Evolutionary conservation across 2,329 filamentous ascomycete genomes (phyloP), one percentile per base, ranked within the genome.

Genomic region (Botrytis sinoallii): DNA sequence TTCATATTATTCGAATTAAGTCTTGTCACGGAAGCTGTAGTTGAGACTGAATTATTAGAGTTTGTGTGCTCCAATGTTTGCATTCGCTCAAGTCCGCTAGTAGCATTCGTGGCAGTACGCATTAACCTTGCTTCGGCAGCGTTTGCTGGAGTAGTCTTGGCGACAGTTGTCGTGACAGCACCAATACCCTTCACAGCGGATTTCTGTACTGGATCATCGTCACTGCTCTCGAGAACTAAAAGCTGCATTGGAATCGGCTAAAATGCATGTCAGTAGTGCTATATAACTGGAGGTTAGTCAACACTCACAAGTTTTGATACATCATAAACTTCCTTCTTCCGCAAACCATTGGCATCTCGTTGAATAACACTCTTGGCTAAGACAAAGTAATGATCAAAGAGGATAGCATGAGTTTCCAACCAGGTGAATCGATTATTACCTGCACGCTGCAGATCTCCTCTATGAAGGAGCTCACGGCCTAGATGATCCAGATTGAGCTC

Each of bases 381-480:
- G 48, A 99, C 95, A 55, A 99, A 87, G 82, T 98, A 99, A 83
- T 99, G 95, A 79, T 99, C 97, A 80, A 99, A 98, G 0, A 99
- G 87, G 64, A 99, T 88, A 3, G 93, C 94, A 81, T 98, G 94
- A 0, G 93, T 97, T 79, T 99, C 96, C 12, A 98, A 90, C 92
- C 95, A 97, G 76, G 91, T 92, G 81, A 98, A 96, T 73, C 94
- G 91, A 81, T 93, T 97, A 61, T 91, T 93, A 72, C 95, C 94
- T 85, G 94, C 92, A 75, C 96, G 88, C 81, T 97, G 94, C 73
- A 99, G 84, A 78, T 98, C 95, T 73, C 96, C 96, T 78, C 95
- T 90, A 82, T 92, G 92, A 75, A 99, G 92, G 73, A 99, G 88
- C 80, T 97, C 92, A 76, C 96, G 90, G 22, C 95, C 95, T n/a